Evolutionary conservation across 768 basidiomycete species (phyloP).

Genomic region (Pleurotus tuber-regium): DNA sequence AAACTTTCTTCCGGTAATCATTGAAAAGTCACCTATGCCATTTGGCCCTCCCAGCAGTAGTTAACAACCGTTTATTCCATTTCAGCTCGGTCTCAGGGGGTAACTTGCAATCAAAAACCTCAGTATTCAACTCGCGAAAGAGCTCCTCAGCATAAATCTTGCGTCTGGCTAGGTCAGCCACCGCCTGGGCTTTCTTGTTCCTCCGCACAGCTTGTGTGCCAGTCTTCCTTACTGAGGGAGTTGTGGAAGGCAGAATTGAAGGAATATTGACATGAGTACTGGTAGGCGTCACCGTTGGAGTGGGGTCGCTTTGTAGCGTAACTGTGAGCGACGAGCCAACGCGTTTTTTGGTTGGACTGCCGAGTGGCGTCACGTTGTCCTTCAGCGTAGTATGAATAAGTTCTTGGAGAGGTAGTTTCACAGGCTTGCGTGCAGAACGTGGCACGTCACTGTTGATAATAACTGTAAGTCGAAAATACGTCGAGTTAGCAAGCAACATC

Average conservation of each 20-base stretch:
- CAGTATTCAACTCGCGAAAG: constrained; percentile 58
- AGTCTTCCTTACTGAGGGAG: constrained; percentile 10
- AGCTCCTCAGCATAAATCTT: constrained; percentile 54
- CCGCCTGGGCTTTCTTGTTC: constrained; percentile 39
- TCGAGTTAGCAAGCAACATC: constrained; percentile 14
- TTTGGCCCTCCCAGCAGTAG: constrained; percentile 69
- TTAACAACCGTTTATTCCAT: constrained; percentile 66
- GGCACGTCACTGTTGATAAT: constrained; percentile 43
- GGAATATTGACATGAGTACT: background rate
- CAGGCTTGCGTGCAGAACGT: constrained; percentile 43
- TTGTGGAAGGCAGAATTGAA: background rate
- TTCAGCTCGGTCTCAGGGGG: constrained; percentile 54
- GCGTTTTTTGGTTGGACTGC: constrained; percentile 11
- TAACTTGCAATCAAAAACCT: constrained; percentile 53
- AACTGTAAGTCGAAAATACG: constrained; percentile 1
- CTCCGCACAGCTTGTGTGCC: constrained; percentile 22
- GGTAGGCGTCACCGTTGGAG: constrained; percentile 2
- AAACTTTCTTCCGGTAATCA: background rate
- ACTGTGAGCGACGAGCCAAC: background rate
- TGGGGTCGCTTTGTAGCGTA: constrained; percentile 11
- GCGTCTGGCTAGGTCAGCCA: constrained; percentile 41
- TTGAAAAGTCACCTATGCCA: constrained; percentile 48
- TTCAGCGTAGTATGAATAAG: constrained; percentile 11
- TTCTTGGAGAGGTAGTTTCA: constrained; percentile 21
- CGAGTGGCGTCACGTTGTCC: constrained; percentile 8